A percentile compares a stretch with the other conserved stretches of the same genome.
phyloP scores from a whole-genome alignment of 2,329 filamentous ascomycete genomes.

The Xylaria sp. region DNA sequence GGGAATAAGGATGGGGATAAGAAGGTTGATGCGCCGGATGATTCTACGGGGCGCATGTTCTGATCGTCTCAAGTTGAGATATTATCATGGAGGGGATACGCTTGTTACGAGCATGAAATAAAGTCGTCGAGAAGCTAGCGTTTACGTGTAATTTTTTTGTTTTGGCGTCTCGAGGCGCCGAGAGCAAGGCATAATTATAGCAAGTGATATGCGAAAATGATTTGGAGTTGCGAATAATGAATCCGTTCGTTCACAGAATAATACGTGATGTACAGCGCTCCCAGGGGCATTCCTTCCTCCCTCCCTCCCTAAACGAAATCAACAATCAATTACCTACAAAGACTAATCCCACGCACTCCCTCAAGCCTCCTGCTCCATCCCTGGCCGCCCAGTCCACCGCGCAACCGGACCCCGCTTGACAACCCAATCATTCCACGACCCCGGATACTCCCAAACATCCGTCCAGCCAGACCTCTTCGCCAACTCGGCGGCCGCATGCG shows the following conservation, averaged over 20 bases:
- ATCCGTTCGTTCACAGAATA: too few relatives aligned
- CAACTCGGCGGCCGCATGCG: slow-evolving; percentile 68
- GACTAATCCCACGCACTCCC: neutral
- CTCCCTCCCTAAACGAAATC: too few relatives aligned
- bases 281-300: too few relatives aligned
- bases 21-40: slow-evolving; percentile 18
- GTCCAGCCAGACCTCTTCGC: slow-evolving; percentile 72
- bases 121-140: neutral
- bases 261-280: too few relatives aligned
- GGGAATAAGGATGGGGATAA: slow-evolving; percentile 19
- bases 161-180: too few relatives aligned
- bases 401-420: slow-evolving; percentile 61
- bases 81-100: neutral
- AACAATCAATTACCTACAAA: neutral
- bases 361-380: slow-evolving; percentile 26
- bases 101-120: neutral
- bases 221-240: too few relatives aligned
- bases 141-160: too few relatives aligned
- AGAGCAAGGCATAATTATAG: too few relatives aligned
- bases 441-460: slow-evolving; percentile 65
- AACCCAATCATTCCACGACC: slow-evolving; percentile 80
- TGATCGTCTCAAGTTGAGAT: neutral
- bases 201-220: too few relatives aligned
- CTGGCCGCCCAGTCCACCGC: slow-evolving; percentile 15
- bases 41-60: slow-evolving; percentile 18